Percentiles rank a stretch among this genome's conserved stretches.
Evolutionary conservation across 495 filamentous ascomycete species (phyloP).

Genomic region (Trichoderma parareesei): DNA sequence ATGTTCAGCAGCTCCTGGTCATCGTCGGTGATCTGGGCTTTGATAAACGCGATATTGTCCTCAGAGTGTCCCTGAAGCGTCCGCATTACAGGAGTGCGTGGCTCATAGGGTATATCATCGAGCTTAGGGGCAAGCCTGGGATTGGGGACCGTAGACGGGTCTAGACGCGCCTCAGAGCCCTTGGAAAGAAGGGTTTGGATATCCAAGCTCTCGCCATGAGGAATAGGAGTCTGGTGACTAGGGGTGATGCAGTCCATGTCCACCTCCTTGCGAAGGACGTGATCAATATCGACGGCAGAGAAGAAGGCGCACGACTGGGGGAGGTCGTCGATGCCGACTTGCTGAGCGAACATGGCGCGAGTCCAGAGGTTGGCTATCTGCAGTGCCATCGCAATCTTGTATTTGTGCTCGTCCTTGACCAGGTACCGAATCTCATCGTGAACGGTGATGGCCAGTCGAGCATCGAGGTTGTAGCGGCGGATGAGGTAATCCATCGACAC

Average conservation of each 20-base stretch:
- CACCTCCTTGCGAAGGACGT: conserved; percentile 91
- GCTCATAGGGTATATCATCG: conserved; percentile 54
- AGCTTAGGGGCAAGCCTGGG: conserved; percentile 38
- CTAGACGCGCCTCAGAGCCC: conserved; percentile 53
- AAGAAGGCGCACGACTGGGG: conserved; percentile 93
- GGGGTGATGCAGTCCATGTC: conserved; percentile 96
- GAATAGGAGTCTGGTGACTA: conserved; percentile 68
- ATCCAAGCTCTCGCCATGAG: conserved; percentile 77
- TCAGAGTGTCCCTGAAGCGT: conserved; percentile 36
- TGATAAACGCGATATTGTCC: conserved; percentile 54
- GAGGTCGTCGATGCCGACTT: conserved; percentile 91
- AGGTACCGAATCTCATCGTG: conserved; percentile 97
- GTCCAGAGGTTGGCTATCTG: conserved; percentile 97
- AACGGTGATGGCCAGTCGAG: conserved; percentile 85
- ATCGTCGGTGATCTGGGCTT: conserved; percentile 73
- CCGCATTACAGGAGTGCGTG: conserved; percentile 73
- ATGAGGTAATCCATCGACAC: conserved; percentile 91
- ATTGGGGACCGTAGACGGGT: conserved; percentile 49
- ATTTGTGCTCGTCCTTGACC: conserved; percentile 77
- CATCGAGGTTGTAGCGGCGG: conserved; percentile 73
- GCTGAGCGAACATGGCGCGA: conserved; percentile 90
- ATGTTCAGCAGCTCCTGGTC: conserved; percentile 68
- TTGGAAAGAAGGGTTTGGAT: conserved; percentile 67
- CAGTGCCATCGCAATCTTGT: conserved; percentile 80
- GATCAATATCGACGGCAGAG: conserved; percentile 88